Evolutionary conservation across 179 eudicot species (phyloP), one percentile per base, ranked within the genome.

Genomic region (Drosera spatulata): DNA sequence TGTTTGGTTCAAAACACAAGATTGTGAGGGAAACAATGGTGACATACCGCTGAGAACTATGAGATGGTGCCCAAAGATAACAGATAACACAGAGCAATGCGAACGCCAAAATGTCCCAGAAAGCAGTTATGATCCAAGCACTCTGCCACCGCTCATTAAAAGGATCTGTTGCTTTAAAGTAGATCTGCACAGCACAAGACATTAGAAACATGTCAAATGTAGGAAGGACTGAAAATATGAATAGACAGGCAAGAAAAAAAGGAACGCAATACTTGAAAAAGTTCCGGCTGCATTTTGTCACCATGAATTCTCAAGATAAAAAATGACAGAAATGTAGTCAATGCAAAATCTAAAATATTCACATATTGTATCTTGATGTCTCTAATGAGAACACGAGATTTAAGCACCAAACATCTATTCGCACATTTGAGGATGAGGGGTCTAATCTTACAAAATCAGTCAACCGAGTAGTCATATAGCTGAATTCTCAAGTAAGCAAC

Each of bases 31-130:
- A 49, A 7, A 49, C 37, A 48, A 62, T 2, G 41, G 50, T 43
- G 52, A 55, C 74, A 56, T 70, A 93, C 99, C 97, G 76, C 64
- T 89, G 95, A 59, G 90, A 85, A 71, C 80, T 93, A 66, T 89
- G 95, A 22, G 99, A 89, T 67, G 99, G 99, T 48, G 95, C 83
- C 97, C 99, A 93, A 11, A 93, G 94, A 76, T 76, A 93, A 79
- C 97, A 93, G 64, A 93, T 89, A 54, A 85, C 84, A 73, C 86
- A 82, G 39, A 93, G 79, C 76, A 93, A 59, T 48, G 71, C 71
- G 68, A 83, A 80, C 53, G 90, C 91, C 63, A 89, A 73, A 66
- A 90, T 77, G 71, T 89, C 96, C 99, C 99, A 89, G 65, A 93
- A 93, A 59, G 99, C 93, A 73, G 90, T 84, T 68, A 93, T 89